Conservation (phyloP, 805 yeast species). For the Barnettozyma vustinii region DNA sequence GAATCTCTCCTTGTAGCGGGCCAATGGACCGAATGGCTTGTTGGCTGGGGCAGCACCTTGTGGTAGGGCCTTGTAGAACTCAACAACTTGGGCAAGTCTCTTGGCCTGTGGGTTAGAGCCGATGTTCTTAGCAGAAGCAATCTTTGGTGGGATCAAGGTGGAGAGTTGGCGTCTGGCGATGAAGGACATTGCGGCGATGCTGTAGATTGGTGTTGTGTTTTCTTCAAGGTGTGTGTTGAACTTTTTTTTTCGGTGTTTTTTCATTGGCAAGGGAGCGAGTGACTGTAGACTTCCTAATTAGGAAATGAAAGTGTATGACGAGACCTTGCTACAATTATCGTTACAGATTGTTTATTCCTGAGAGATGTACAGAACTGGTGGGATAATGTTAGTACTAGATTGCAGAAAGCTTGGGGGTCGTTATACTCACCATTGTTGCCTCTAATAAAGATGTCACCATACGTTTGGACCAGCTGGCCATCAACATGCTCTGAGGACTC, state of each 20-base stretch:
- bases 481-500: constrained; percentile 62
- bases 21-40: constrained; percentile 62
- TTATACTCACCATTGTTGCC: constrained; percentile 72
- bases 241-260: constrained; percentile 1
- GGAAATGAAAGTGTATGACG: constrained; percentile 4
- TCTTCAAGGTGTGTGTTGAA: neutral
- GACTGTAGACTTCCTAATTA: constrained; percentile 9
- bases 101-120: constrained; percentile 95
- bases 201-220: constrained; percentile 1
- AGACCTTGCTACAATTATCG: neutral
- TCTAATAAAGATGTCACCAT: constrained; percentile 79
- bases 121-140: constrained; percentile 92
- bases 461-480: constrained; percentile 43
- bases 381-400: constrained; percentile 7
- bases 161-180: constrained; percentile 89
- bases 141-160: constrained; percentile 97
- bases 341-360: constrained; percentile 13
- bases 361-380: constrained; percentile 22
- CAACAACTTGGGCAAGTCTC: constrained; percentile 92
- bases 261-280: neutral
- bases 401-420: too few species aligned
- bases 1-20: constrained; percentile 80
- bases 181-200: constrained; percentile 54
- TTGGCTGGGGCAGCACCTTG: constrained; percentile 82
- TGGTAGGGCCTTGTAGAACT: constrained; percentile 94